Conservation (phyloP, 2,329 filamentous ascomycete genomes). For the Monosporascus sp. region DNA sequence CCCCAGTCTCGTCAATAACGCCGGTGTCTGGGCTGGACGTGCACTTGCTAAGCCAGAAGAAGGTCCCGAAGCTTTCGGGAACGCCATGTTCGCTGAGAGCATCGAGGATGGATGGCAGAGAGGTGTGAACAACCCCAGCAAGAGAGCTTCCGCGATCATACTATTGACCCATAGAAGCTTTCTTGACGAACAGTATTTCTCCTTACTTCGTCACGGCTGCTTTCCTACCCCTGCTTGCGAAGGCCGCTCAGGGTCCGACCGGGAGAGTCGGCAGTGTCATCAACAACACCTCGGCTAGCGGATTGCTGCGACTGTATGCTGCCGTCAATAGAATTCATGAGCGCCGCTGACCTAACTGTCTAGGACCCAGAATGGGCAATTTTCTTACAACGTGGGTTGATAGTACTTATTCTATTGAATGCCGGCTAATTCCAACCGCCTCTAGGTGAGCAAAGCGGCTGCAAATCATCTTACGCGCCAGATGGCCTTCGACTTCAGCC, state of each 20-base stretch:
- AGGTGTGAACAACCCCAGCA: slow-evolving; percentile 24
- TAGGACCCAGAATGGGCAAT: not conserved
- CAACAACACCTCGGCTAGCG: slow-evolving; percentile 48
- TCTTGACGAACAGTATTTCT: slow-evolving; percentile 42
- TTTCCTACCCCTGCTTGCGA: slow-evolving; percentile 48
- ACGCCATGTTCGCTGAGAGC: slow-evolving; percentile 20
- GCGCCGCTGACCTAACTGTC: too few relatives aligned
- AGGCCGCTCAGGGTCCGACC: slow-evolving; percentile 37
- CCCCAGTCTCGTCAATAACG: slow-evolving; percentile 44
- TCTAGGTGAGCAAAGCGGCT: slow-evolving; percentile 7
- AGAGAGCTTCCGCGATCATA: not conserved
- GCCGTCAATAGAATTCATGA: too few relatives aligned
- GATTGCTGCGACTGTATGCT: slow-evolving; percentile 38
- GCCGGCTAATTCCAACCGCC: not conserved
- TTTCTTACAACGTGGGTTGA: not conserved
- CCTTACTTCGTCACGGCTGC: slow-evolving; percentile 49
- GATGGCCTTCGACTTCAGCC: slow-evolving; percentile 12
- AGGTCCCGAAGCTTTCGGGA: slow-evolving; percentile 19
- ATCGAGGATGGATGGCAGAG: slow-evolving; percentile 23
- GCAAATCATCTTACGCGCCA: slow-evolving; percentile 1
- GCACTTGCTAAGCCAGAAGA: slow-evolving; percentile 10
- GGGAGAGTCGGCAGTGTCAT: slow-evolving; percentile 46
- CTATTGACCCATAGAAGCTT: not conserved
- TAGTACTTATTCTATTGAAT: not conserved
- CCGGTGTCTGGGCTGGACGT: slow-evolving; percentile 34